Percentiles rank a stretch among this genome's conserved stretches.
Evolutionary conservation across 2,329 filamentous ascomycete genomes (phyloP).

Genomic region (Eutypella sp.): DNA sequence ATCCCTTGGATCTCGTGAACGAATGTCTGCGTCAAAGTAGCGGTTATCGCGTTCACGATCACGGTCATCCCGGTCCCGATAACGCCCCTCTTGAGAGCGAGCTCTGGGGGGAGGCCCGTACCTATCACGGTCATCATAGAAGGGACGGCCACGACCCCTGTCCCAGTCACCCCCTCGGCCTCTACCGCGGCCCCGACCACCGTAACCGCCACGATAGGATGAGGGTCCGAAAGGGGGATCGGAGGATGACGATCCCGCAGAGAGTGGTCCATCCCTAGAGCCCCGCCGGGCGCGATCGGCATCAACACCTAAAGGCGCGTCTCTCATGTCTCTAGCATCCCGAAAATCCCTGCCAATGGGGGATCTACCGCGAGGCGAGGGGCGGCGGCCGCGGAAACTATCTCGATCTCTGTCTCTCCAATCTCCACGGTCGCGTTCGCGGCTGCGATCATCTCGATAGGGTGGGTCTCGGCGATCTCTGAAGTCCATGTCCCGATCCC

Average conservation of each 20-base stretch:
- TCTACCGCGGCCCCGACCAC: conserved; percentile 49
- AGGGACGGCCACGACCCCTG: conserved; percentile 43
- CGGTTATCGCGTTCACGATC: conserved; percentile 33
- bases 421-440: conserved; percentile 50
- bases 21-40: conserved; percentile 31
- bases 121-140: conserved; percentile 58
- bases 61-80: conserved; percentile 44
- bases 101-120: conserved; percentile 46
- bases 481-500: conserved; percentile 57
- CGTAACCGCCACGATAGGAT: conserved; percentile 52
- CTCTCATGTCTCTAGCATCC: conserved; percentile 45
- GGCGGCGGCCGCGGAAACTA: conserved; percentile 52
- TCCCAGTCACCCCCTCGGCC: conserved; percentile 49
- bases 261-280: conserved; percentile 68
- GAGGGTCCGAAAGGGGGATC: conserved; percentile 57
- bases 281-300: conserved; percentile 61
- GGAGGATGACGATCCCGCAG: conserved; percentile 65
- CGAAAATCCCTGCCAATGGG: conserved; percentile 62
- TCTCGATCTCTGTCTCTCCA: conserved; percentile 50
- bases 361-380: conserved; percentile 58
- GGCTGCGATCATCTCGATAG: conserved; percentile 55
- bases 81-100: conserved; percentile 60
- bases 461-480: conserved; percentile 47
- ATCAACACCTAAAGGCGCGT: conserved; percentile 59
- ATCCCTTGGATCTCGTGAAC: conserved; percentile 42